Conservation (phyloP, 495 filamentous ascomycete species). For the Wilcoxina mikolae region DNA sequence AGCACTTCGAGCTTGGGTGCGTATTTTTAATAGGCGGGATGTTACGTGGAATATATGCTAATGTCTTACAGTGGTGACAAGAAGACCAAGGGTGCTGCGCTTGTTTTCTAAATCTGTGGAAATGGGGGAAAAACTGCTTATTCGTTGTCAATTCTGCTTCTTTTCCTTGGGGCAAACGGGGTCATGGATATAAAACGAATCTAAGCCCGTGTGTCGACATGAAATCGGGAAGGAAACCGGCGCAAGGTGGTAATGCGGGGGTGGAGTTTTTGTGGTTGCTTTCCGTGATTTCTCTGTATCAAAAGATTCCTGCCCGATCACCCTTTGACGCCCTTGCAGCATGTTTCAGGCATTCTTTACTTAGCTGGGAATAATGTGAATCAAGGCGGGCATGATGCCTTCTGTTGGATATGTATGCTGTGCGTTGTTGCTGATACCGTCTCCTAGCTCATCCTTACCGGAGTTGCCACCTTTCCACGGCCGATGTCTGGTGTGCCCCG, state of each 20-base stretch:
- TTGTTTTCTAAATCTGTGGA: slow-evolving; percentile 68
- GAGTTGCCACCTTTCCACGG: too few species aligned
- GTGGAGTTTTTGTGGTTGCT: slow-evolving; percentile 1
- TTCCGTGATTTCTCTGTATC: not conserved
- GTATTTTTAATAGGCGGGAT: slow-evolving; percentile 30
- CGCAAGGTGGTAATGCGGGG: not conserved
- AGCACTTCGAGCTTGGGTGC: slow-evolving; percentile 99
- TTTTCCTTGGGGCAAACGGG: slow-evolving; percentile 3
- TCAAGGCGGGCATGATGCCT: not conserved
- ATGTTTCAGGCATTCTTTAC: not conserved
- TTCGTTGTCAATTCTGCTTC: slow-evolving; percentile 1
- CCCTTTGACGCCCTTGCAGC: not conserved
- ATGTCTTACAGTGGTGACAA: slow-evolving; percentile 77
- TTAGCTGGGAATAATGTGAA: not conserved
- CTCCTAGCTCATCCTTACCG: too few species aligned
- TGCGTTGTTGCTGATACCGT: too few species aligned
- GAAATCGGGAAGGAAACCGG: not conserved
- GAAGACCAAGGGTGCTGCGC: slow-evolving; percentile 99
- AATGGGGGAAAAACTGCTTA: not conserved
- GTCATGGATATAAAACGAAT: slow-evolving; percentile 10
- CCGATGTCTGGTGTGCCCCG: too few species aligned
- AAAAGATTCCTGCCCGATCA: slow-evolving; percentile 1
- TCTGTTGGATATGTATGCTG: too few species aligned
- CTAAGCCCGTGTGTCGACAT: slow-evolving; percentile 6
- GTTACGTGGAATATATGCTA: not conserved